Conservation (phyloP, 345 rosid species). For the Moricandia moricandioides region DNA sequence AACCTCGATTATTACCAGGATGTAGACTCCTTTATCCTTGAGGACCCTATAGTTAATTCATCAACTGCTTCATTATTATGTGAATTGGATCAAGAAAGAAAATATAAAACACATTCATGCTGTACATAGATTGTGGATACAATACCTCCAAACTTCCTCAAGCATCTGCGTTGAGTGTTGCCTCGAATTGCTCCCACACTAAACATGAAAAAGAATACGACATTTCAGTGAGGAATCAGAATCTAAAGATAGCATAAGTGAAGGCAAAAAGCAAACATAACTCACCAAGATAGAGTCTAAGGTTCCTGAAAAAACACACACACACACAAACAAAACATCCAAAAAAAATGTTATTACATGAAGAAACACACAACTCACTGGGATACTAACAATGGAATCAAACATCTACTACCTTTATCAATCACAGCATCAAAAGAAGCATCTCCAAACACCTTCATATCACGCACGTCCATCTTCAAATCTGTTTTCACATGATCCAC, state of each 20-base stretch:
- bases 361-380: not conserved
- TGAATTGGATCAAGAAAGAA: constrained; percentile 1
- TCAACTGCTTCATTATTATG: constrained; percentile 86
- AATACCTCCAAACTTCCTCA: constrained; percentile 73
- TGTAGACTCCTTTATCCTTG: constrained; percentile 85
- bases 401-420: constrained; percentile 64
- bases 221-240: not conserved
- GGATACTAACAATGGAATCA: not conserved
- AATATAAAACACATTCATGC: not conserved
- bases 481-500: constrained; percentile 49
- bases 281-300: constrained; percentile 90
- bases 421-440: constrained; percentile 71
- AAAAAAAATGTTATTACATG: not conserved
- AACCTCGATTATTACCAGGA: constrained; percentile 49
- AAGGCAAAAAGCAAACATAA: not conserved
- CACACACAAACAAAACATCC: not conserved
- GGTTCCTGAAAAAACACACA: constrained; percentile 55
- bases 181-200: constrained; percentile 80
- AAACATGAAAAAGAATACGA: constrained; percentile 9
- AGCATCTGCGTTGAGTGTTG: constrained; percentile 74
- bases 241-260: not conserved
- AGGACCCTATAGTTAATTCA: constrained; percentile 87
- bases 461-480: constrained; percentile 72
- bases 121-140: not conserved
- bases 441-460: constrained; percentile 59